Evolutionary conservation across 176 grass and related monocot genomes (phyloP).

Genomic region (Canna indica): DNA sequence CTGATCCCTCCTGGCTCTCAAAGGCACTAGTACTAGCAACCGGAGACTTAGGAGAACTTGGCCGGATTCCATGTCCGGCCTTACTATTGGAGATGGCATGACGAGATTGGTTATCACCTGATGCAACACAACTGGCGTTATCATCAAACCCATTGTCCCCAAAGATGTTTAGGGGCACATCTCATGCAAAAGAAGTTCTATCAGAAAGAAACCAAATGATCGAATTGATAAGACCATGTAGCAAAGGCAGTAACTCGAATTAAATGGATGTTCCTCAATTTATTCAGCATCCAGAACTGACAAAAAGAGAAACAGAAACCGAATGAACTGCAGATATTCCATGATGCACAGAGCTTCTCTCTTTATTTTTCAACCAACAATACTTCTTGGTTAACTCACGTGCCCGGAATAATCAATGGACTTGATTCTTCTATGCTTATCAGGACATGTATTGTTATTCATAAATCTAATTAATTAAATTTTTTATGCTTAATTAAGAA

Average conservation of each 20-base stretch:
- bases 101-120: constrained; percentile 35
- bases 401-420: not conserved
- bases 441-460: not conserved
- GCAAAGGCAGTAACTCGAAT: not conserved
- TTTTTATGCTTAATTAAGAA: not conserved
- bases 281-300: not conserved
- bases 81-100: constrained; percentile 52
- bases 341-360: not conserved
- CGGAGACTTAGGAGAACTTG: constrained; percentile 73
- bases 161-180: not conserved
- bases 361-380: not conserved
- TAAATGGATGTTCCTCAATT: no score
- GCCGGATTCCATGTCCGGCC: constrained; percentile 36
- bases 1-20: constrained; percentile 51
- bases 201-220: not conserved
- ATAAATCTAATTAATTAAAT: not conserved
- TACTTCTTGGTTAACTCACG: not conserved
- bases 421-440: not conserved
- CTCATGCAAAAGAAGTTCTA: not conserved
- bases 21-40: constrained; percentile 44
- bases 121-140: constrained; percentile 20
- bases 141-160: constrained; percentile 9
- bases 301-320: not conserved
- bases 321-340: not conserved
- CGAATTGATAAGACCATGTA: not conserved